These are phyloP conservation scores for Atalantia buxifolia DNA, from an alignment of 345 rosid species.

Conservation along the genomic window DNA sequence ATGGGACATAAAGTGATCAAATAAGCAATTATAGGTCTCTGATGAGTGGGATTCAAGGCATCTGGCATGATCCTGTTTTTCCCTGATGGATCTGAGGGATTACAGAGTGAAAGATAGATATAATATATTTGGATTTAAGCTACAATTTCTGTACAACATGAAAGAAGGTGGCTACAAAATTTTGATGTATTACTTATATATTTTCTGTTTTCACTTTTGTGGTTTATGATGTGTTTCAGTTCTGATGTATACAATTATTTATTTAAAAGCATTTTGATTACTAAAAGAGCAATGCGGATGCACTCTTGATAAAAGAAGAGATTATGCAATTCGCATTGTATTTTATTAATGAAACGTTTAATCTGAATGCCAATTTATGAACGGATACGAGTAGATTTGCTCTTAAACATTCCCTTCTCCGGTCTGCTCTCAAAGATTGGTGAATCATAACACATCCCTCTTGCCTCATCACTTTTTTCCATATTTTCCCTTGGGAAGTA, in stretches of 20 bases:
- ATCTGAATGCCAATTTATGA: slow-evolving; percentile 21
- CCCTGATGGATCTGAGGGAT: neutral
- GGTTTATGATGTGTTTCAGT: neutral
- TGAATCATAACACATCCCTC: slow-evolving; percentile 11
- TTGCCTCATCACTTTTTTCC: slow-evolving; percentile 14
- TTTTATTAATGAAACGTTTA: neutral
- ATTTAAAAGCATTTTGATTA: neutral
- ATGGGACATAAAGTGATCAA: neutral
- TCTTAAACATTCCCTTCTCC: slow-evolving; percentile 31
- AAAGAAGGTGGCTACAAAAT: neutral
- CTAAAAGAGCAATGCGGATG: neutral
- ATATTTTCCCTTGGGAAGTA: slow-evolving; percentile 11
- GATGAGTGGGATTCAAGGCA: neutral
- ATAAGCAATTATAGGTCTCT: neutral
- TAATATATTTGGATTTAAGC: neutral
- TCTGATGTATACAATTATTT: slow-evolving; percentile 24
- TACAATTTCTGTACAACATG: neutral
- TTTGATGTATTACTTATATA: neutral
- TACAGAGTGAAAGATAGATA: neutral
- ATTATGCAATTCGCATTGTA: neutral
- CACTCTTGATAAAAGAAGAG: neutral
- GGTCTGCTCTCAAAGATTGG: slow-evolving; percentile 52
- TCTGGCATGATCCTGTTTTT: neutral
- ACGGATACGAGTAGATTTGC: slow-evolving; percentile 53
- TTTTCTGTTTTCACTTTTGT: neutral